These are phyloP conservation scores for Lecanicillium sp. DNA, from an alignment of 2,329 filamentous ascomycete species.

Conservation along the genomic window DNA sequence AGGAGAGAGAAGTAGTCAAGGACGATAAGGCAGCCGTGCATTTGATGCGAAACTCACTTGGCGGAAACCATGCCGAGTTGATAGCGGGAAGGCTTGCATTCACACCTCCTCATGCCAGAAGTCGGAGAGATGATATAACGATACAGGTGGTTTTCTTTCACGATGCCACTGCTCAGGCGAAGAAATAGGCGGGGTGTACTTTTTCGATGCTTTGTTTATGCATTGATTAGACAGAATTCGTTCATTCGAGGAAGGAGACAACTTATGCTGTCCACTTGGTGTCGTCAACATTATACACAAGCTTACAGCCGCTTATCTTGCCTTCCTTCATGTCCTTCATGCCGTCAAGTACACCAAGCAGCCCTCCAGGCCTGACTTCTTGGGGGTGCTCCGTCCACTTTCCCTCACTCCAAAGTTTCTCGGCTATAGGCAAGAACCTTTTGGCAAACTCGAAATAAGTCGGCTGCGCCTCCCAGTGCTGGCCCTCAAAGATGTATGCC, in stretches of 20 bases:
- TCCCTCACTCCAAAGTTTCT: background rate
- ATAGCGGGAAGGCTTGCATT: slow-evolving; percentile 62
- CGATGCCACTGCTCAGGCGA: too few species aligned
- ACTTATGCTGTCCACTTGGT: too few species aligned
- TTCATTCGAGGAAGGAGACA: too few species aligned
- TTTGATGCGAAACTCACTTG: slow-evolving; percentile 66
- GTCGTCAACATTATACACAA: too few species aligned
- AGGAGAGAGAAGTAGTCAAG: slow-evolving; percentile 5
- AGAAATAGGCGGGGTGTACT: too few species aligned
- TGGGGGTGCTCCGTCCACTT: too few species aligned
- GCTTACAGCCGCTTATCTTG: too few species aligned
- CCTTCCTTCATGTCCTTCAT: too few species aligned
- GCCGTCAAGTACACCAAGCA: too few species aligned
- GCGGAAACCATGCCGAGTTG: slow-evolving; percentile 65
- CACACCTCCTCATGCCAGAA: slow-evolving; percentile 57
- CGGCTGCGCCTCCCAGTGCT: background rate
- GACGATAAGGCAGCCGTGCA: slow-evolving; percentile 66
- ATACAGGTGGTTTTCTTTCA: slow-evolving; percentile 65
- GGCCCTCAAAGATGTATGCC: background rate
- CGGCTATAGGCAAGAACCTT: background rate
- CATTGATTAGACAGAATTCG: too few species aligned
- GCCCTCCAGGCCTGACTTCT: too few species aligned
- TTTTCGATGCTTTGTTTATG: too few species aligned
- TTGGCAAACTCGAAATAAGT: background rate
- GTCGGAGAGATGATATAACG: slow-evolving; percentile 61